phyloP scores from a whole-genome alignment of 2,329 filamentous ascomycete species.

The Penicillium sp. region DNA sequence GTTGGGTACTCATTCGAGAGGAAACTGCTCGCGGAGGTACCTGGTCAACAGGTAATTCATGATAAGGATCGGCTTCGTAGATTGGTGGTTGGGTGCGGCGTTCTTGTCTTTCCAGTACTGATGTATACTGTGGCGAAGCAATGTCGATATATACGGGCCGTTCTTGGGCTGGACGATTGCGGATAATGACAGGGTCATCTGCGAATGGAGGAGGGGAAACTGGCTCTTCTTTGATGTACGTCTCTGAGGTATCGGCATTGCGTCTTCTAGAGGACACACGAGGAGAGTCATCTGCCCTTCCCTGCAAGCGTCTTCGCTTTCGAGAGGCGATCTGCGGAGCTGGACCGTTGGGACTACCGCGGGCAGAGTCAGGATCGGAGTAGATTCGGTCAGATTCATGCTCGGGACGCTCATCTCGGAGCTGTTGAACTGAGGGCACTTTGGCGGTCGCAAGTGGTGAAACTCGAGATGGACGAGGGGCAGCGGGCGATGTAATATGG shows the following conservation, averaged over 20 bases:
- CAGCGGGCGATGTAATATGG: slow-evolving; percentile 73
- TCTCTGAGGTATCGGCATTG: slow-evolving; percentile 45
- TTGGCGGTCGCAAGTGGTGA: slow-evolving; percentile 61
- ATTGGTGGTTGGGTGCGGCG: slow-evolving; percentile 31
- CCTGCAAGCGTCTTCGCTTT: slow-evolving; percentile 56
- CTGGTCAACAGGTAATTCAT: slow-evolving; percentile 36
- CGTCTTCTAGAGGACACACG: slow-evolving; percentile 39
- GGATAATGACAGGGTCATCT: slow-evolving; percentile 44
- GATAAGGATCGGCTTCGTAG: slow-evolving; percentile 43
- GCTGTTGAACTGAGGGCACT: slow-evolving; percentile 58
- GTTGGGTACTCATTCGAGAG: slow-evolving; percentile 44
- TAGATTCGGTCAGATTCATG: slow-evolving; percentile 32
- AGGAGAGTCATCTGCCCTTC: slow-evolving; percentile 39
- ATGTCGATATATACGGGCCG: slow-evolving; percentile 55
- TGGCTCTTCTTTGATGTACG: slow-evolving; percentile 66
- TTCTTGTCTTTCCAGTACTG: slow-evolving; percentile 40
- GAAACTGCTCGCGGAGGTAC: slow-evolving; percentile 44
- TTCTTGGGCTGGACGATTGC: slow-evolving; percentile 39
- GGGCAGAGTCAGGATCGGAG: slow-evolving; percentile 37
- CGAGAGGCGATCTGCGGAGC: slow-evolving; percentile 50
- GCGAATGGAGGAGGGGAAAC: slow-evolving; percentile 64
- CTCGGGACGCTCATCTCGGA: slow-evolving; percentile 53
- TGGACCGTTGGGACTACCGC: slow-evolving; percentile 50
- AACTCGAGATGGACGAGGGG: slow-evolving; percentile 75
- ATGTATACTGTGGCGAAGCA: slow-evolving; percentile 43